Base-by-base conservation (phyloP, 805 yeast species). In the Saccharomycopsis sp. region DNA sequence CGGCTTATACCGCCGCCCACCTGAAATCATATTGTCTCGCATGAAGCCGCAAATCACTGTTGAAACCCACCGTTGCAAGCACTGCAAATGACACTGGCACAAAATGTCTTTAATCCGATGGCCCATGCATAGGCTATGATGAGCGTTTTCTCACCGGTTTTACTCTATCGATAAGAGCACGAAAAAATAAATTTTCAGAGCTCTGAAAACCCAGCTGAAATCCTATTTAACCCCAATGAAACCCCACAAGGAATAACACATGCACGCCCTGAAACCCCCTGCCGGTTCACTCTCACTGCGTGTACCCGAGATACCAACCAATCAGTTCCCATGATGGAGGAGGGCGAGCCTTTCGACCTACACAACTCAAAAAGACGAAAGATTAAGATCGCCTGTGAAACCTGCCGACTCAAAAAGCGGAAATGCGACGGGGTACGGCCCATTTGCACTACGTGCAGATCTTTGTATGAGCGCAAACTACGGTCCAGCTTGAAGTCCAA, bases 341-440 rank as follows among this genome's bases (percentile, higher is more conserved):
- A 29, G 37, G 37, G 9, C 37, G 37, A 29, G 12, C 12, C 12
- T 12, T 7, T 29, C 37, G 37, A 29, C 37, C 37, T 12, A 7
- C 37, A 5, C 37, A n/a, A 20, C n/a, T 14, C 18, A 7, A 59
- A 57, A 41, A 40, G 57, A 14, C 55, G 53, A 20, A 60, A 60
- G 46, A 46, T 55, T 21, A 50, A 48, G 34, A 44, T 60, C 18
- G 63, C 63, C 16, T 60, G 61, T 24, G 61, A 60, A 50, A 46
- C 47, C 34, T 60, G 63, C 40, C 61, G 62, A 16, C 12, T 16
- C 4, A 57, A 52, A 57, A 60, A 60, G 50, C 51, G 55, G 44
- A 57, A 57, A 23, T 60, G 63, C 46, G 63, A 57, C 47, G 63
- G 63, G 3, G 14, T 20, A 15, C 46, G 50, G n/a, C 63, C 63